Base-by-base conservation (phyloP, 352 stramenopile species). In the Lagenidium giganteum region DNA sequence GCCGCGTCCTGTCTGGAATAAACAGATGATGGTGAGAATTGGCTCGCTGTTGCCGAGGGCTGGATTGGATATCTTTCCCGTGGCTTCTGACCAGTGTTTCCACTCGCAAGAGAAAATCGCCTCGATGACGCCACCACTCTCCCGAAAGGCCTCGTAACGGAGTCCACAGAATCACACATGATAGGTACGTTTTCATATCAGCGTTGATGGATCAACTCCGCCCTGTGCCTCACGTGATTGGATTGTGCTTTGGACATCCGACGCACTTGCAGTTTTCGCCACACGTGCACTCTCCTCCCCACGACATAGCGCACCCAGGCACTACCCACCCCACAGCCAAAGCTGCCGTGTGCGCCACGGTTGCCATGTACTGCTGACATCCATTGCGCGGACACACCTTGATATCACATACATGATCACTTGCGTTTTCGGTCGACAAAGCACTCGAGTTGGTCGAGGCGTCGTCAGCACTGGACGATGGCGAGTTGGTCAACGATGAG, bases 241-340 rank as follows among this genome's bases (percentile, higher is more conserved):
- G 80, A 34, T 93, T 89, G 51, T 93, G 80, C 46, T 80, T 50
- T 17, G 80, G 78, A 54, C 81, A 93, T 12, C 81, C 81, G 16
- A 52, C 60, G 47, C 78, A 93, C 36, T 86, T 84, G 46, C 81
- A 93, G 25, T 57, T 64, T 48, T 90, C 78, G 7, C 76, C 81
- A 16, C 81, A 93, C 1, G 70, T 91, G 43, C 81, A 93, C 40
- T 93, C 78, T 32, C 74, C 71, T 5, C 81, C 81, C 57, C 59
- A 80, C 1, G 67, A 64, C 81, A 93, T 93, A 3, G 70, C 81
- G 35, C 81, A 93, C 0, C 81, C 81, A 31, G 81, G 75, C 4
- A 93, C 74, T 5, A 69, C 57, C 81, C 81, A 93, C 3, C 81
- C 81, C 24, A 91, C 59, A 23, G 81, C 81, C 5, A 91, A 51